Percentiles rank a stretch among this genome's conserved stretches.
phyloP scores from a whole-genome alignment of 495 filamentous ascomycete genomes.

The Daldinia decipiens region DNA sequence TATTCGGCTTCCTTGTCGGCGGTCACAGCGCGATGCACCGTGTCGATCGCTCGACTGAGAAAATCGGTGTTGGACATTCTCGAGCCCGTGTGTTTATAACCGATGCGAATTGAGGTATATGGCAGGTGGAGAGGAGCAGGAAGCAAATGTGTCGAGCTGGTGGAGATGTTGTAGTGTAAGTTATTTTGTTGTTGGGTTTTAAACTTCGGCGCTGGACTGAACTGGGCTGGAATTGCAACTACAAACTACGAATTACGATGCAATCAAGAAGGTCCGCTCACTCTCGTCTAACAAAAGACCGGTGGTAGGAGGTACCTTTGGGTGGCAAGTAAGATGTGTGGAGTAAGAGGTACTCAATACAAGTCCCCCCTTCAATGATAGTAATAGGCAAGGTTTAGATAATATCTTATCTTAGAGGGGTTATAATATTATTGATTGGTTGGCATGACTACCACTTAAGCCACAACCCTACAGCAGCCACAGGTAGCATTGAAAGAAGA shows the following conservation, averaged over 20 bases:
- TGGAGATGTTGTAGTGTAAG: slow-evolving; percentile 8
- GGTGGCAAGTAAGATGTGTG: slow-evolving; percentile 1
- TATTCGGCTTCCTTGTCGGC: slow-evolving; percentile 95
- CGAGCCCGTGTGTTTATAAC: slow-evolving; percentile 32
- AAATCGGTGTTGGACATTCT: slow-evolving; percentile 98
- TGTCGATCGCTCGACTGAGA: slow-evolving; percentile 91
- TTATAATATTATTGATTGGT: slow-evolving; percentile 37
- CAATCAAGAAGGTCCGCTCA: slow-evolving; percentile 13
- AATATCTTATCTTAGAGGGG: slow-evolving; percentile 36
- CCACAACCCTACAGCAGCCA: slow-evolving; percentile 24
- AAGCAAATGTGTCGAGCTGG: background rate
- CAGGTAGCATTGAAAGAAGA: slow-evolving; percentile 2
- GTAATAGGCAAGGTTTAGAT: slow-evolving; percentile 14
- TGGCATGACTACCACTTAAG: slow-evolving; percentile 33
- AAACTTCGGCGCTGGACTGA: slow-evolving; percentile 28
- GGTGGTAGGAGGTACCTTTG: slow-evolving; percentile 20
- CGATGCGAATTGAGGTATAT: slow-evolving; percentile 10
- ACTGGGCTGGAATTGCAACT: slow-evolving; percentile 35
- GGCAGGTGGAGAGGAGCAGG: background rate
- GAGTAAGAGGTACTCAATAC: slow-evolving; percentile 7
- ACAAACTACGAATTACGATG: slow-evolving; percentile 2
- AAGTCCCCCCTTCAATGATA: background rate
- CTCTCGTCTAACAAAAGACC: slow-evolving; percentile 2
- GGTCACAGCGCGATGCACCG: slow-evolving; percentile 97
- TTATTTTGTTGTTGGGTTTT: slow-evolving; percentile 24